Evolutionary conservation across 257 asterid species (phyloP), one percentile per base, ranked within the genome.

Genomic region (Solanum dulcamara): DNA sequence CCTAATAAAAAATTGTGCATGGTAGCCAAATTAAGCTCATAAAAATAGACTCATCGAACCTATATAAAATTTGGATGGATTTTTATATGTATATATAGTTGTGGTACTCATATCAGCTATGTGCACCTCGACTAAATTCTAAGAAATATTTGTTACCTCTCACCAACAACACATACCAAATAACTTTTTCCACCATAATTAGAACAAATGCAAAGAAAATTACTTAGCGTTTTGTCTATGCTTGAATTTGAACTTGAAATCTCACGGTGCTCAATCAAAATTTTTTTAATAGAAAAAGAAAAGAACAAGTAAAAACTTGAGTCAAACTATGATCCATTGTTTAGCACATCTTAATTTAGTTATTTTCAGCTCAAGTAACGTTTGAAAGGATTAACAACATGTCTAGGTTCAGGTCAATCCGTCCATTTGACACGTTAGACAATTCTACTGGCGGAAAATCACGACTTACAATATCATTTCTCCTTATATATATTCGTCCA

Each of bases 81-180:
- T n/a, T n/a, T n/a, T n/a, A 44, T 2, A 10, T 37, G 7, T 37
- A 37, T 37, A 37, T 37, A 13, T 11, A n/a, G n/a, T n/a, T n/a
- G n/a, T n/a, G 9, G 3, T 20, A 7, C 14, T 4, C 10, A 0
- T 6, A 9, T 26, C 0, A 60, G 35, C 2, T 60, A 0, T 13
- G 4, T 3, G 1, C 1, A 26, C 3, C 1, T 59, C 2, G 48
- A n/a, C 9, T n/a, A 3, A 3, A 57, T 4, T n/a, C 10, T 4
- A n/a, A 0, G 3, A 7, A 3, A 59, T 60, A 26, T 26, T 0
- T 0, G 0, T 24, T 6, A 59, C 8, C 12, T 59, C 1, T 0
- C 66, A 57, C 0, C 67, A 9, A 2, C 1, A 2, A n/a, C 2
- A 24, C 0, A 10, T 10, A 24, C 0, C 6, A 4, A 3, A n/a